Evolutionary conservation across 371 early-diverging fungal genomes (phyloP).

Genomic region (Zopfochytrium polystomum): DNA sequence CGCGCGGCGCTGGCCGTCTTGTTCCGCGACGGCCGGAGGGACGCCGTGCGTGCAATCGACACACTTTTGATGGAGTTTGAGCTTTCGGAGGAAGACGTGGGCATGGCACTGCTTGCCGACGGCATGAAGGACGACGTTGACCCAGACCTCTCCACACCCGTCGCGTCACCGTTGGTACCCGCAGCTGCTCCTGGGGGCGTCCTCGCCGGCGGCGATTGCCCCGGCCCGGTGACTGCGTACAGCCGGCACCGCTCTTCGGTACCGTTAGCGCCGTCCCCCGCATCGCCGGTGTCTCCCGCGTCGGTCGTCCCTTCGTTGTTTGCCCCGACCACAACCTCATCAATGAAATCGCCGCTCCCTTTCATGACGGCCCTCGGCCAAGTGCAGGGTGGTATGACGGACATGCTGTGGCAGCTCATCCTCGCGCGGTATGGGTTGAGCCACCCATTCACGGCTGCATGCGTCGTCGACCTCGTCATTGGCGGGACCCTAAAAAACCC

Average conservation of each 20-base stretch:
- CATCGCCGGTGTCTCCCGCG: neutral
- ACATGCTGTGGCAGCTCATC: slow-evolving; percentile 28
- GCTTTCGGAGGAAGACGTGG: slow-evolving; percentile 12
- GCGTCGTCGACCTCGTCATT: slow-evolving; percentile 24
- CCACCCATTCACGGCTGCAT: slow-evolving; percentile 29
- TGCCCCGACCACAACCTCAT: neutral
- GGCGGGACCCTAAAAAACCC: slow-evolving; percentile 25
- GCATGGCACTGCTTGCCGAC: slow-evolving; percentile 2
- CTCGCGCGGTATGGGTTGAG: slow-evolving; percentile 19
- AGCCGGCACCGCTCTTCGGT: slow-evolving; percentile 1
- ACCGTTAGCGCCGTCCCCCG: neutral
- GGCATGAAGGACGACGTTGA: slow-evolving; percentile 1
- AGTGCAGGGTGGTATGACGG: slow-evolving; percentile 20
- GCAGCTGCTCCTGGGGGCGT: neutral
- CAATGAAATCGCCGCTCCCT: slow-evolving; percentile 12
- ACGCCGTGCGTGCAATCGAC: slow-evolving; percentile 6
- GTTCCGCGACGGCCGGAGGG: slow-evolving; percentile 11
- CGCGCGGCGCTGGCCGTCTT: slow-evolving; percentile 7
- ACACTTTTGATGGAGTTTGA: slow-evolving; percentile 13
- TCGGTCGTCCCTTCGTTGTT: slow-evolving; percentile 8
- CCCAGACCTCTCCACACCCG: too few relatives aligned
- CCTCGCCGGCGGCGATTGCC: neutral
- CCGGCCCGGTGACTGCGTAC: slow-evolving; percentile 1
- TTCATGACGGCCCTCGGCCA: slow-evolving; percentile 24
- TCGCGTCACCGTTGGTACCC: too few relatives aligned